Conservation (phyloP, 495 filamentous ascomycete species). For the Neurospora sp. region DNA sequence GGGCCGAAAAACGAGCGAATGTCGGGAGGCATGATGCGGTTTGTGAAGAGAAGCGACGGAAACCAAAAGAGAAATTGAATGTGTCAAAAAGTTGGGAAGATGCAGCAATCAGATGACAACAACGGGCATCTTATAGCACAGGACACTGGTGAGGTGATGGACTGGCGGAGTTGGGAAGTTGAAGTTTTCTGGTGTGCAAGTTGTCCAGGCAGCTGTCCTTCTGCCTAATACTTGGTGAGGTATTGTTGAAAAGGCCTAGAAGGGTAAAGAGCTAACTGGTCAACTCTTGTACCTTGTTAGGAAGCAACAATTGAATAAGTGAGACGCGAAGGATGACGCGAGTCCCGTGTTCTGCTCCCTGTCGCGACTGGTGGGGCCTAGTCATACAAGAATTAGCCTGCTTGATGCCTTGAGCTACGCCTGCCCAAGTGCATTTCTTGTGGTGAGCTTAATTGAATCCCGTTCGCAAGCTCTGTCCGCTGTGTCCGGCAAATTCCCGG, state of each 20-base stretch:
- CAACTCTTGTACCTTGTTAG: not conserved
- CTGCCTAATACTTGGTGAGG: not conserved
- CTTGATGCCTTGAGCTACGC: too few species aligned
- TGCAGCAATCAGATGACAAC: not conserved
- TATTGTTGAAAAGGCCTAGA: not conserved
- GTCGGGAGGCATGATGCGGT: slow-evolving; percentile 52
- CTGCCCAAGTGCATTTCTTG: not conserved
- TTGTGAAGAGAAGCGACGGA: not conserved
- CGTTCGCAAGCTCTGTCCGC: not conserved
- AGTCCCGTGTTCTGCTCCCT: not conserved
- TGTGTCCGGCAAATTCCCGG: not conserved
- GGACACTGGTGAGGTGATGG: not conserved
- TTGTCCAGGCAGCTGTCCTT: not conserved
- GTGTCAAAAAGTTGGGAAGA: not conserved
- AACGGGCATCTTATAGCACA: not conserved
- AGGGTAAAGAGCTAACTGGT: not conserved
- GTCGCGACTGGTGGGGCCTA: not conserved
- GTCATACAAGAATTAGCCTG: not conserved
- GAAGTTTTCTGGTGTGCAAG: not conserved
- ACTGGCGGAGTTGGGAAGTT: not conserved
- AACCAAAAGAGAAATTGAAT: not conserved
- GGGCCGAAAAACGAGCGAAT: slow-evolving; percentile 73
- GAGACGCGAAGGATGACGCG: not conserved
- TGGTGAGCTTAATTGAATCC: not conserved
- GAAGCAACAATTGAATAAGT: not conserved